Conservation (phyloP, 805 yeast genomes). For the Teunomyces atbi region DNA sequence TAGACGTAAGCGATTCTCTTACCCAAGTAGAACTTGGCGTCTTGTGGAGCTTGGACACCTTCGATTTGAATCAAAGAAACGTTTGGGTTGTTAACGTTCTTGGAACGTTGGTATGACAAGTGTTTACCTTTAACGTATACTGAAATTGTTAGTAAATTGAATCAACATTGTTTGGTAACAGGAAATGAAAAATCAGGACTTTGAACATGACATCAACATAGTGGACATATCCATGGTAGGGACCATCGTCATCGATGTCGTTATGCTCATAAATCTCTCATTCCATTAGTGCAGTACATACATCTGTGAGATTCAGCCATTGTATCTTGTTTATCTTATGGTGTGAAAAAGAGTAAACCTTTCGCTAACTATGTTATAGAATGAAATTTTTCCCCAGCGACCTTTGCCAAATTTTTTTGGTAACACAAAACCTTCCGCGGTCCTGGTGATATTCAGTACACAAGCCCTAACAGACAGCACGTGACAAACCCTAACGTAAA, state of each 20-base stretch:
- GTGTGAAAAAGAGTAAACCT: slow-evolving; percentile 7
- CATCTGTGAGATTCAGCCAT: slow-evolving; percentile 99
- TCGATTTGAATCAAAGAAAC: slow-evolving; percentile 95
- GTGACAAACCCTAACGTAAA: slow-evolving; percentile 17
- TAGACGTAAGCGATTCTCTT: slow-evolving; percentile 99
- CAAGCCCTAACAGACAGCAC: slow-evolving; percentile 13
- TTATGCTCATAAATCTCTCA: neutral
- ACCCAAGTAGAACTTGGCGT: slow-evolving; percentile 99
- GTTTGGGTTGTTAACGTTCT: slow-evolving; percentile 97
- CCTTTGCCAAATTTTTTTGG: slow-evolving; percentile 5
- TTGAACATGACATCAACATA: neutral
- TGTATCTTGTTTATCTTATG: slow-evolving; percentile 30
- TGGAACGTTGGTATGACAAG: slow-evolving; percentile 99
- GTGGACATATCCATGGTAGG: neutral
- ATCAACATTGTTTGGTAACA: neutral
- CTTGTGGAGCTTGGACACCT: slow-evolving; percentile 89
- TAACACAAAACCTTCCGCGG: neutral
- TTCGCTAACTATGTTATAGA: slow-evolving; percentile 3
- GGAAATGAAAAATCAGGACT: neutral
- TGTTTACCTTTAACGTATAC: slow-evolving; percentile 99
- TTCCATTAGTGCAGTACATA: slow-evolving; percentile 47
- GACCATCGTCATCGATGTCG: no score
- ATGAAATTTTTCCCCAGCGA: slow-evolving; percentile 4
- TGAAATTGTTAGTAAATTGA: slow-evolving; percentile 41
- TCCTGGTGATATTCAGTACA: slow-evolving; percentile 6